Evolutionary conservation across 805 yeast species (phyloP).

Genomic region (Candida coquimbonensis): DNA sequence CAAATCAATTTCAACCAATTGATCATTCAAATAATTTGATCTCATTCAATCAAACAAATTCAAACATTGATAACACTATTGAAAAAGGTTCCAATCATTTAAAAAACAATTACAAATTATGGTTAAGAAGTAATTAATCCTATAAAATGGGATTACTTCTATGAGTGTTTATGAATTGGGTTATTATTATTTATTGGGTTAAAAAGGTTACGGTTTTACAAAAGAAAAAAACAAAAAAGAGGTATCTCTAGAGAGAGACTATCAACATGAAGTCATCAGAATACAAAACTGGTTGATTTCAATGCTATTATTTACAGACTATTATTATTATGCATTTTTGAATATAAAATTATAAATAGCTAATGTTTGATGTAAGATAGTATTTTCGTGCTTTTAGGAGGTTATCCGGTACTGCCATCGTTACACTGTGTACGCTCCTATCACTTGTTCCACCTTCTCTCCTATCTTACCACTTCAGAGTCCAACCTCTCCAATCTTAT

Average conservation of each 20-base stretch:
- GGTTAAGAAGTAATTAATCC: constrained; percentile 11
- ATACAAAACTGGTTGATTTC: too few relatives aligned
- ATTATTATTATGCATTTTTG: too few relatives aligned
- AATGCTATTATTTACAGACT: background rate
- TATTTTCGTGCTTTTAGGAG: too few relatives aligned
- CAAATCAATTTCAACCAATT: constrained; percentile 4
- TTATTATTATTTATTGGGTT: background rate
- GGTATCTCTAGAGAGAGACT: background rate
- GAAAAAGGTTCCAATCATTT: constrained; percentile 18
- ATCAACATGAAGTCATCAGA: too few relatives aligned
- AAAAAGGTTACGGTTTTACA: background rate
- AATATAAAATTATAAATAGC: too few relatives aligned
- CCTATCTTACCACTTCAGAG: too few relatives aligned
- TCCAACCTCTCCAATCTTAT: too few relatives aligned
- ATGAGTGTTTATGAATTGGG: too few relatives aligned
- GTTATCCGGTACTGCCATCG: too few relatives aligned
- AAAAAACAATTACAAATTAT: constrained; percentile 23
- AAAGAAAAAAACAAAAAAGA: background rate
- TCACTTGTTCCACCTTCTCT: too few relatives aligned
- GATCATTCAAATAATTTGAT: constrained; percentile 3
- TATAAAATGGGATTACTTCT: background rate
- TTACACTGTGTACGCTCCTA: too few relatives aligned
- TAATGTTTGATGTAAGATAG: too few relatives aligned
- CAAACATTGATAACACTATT: constrained; percentile 15
- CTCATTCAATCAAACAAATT: background rate